Percentiles rank a stretch among this genome's conserved stretches.
Conservation (phyloP, 441 rosid genomes). For the Populus tomentosa region DNA sequence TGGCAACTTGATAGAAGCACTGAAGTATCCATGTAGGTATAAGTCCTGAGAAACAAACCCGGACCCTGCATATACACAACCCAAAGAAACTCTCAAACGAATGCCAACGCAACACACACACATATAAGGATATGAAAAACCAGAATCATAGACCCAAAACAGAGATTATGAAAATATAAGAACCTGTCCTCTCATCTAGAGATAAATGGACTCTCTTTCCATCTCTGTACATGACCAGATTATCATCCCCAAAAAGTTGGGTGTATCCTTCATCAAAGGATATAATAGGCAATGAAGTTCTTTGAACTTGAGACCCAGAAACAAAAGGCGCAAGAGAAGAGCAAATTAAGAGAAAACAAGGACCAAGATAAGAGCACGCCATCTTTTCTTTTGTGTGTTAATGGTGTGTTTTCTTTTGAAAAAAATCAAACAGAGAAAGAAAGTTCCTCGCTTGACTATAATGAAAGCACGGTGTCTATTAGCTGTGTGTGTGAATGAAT, state of each 20-base stretch:
- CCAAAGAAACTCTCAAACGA: not conserved
- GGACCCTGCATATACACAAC: conserved; percentile 57
- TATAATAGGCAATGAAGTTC: conserved; percentile 38
- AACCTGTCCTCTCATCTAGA: conserved; percentile 90
- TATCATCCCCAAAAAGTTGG: conserved; percentile 87
- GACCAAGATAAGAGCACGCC: conserved; percentile 17
- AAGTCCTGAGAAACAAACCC: conserved; percentile 95
- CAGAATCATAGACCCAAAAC: not conserved
- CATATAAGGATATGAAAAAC: not conserved
- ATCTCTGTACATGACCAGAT: conserved; percentile 62
- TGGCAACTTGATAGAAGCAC: conserved; percentile 94
- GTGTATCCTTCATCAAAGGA: conserved; percentile 89
- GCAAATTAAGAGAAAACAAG: conserved; percentile 19
- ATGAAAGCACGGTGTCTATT: not conserved
- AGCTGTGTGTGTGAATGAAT: not conserved
- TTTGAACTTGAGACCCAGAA: conserved; percentile 47
- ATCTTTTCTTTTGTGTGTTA: conserved; percentile 1
- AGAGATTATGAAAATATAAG: not conserved
- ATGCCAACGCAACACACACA: not conserved
- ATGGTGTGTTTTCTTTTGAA: not conserved
- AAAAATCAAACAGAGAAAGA: not conserved
- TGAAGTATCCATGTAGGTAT: conserved; percentile 92
- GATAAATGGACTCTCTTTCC: conserved; percentile 85
- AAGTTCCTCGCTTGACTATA: not conserved
- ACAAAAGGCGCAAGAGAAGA: conserved; percentile 34